A percentile compares a stretch with the other conserved stretches of the same genome.
Conservation (phyloP, 148 eudicot species). For the Vaccinium myrtillus region DNA sequence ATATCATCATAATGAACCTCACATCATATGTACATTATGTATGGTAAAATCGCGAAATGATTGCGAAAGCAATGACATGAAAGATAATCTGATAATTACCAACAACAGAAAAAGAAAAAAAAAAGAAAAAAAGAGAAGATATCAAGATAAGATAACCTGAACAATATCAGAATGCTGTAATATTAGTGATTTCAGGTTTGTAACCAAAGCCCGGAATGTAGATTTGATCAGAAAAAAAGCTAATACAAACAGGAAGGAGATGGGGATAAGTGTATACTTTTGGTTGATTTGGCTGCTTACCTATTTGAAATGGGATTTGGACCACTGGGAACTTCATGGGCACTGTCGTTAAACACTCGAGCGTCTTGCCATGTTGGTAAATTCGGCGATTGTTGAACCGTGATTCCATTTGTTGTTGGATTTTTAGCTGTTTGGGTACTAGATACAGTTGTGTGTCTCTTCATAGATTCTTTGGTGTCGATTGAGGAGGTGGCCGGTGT, state of each 20-base stretch:
- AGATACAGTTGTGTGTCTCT: neutral
- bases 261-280: neutral
- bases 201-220: neutral
- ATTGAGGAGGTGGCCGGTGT: neutral
- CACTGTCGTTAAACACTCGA: constrained; percentile 17
- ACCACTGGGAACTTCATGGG: constrained; percentile 45
- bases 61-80: neutral
- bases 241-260: neutral
- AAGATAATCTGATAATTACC: neutral
- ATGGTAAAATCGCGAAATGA: neutral
- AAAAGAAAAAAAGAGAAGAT: too few species aligned
- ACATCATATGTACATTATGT: neutral
- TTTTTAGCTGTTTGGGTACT: neutral
- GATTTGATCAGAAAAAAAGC: neutral
- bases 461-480: neutral
- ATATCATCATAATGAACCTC: neutral
- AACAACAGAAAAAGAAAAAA: neutral
- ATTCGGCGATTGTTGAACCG: neutral
- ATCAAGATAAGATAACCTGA: neutral
- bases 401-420: neutral
- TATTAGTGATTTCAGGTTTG: neutral
- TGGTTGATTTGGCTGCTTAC: constrained; percentile 3
- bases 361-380: neutral
- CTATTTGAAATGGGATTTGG: constrained; percentile 43
- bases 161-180: neutral